Base-by-base conservation (phyloP, 2,329 filamentous ascomycete species). In the Monosporascus sp. region DNA sequence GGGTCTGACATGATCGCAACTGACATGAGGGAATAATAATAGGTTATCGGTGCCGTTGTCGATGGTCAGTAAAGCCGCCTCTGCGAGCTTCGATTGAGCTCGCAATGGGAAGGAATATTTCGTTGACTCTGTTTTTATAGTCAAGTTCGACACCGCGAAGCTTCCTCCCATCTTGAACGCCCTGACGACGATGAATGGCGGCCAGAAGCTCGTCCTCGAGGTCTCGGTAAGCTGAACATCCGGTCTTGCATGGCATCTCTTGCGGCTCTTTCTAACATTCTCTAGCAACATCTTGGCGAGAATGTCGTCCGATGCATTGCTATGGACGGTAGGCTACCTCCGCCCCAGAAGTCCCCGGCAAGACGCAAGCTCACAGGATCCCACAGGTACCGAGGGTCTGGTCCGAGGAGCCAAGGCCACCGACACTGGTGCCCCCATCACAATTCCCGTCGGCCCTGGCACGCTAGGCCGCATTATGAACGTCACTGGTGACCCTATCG, bases 391-490 rank as follows among this genome's bases (percentile, higher is more conserved):
- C 74, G 94, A 97, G 84, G 94, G 94, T 94, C 91, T 99, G 69
- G 89, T 93, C 74, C 93, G 94, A 85, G 94, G 94, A 74, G 79
- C 86, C 72, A 83, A 84, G 76, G 91, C 87, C 67, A 77, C 76
- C 68, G 94, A 99, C 78, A 97, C 93, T 73, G 94, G 94, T 74
- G 80, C 85, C 66, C 94, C 94, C 73, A 99, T 99, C 82, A 91
- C 84, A 78, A 92, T 99, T 70, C 93, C 93, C 73, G 93, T 97
- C 78, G 94, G 94, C 70, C 84, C 85, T 73, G 89, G 81, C 74
- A 96, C 91, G 65, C 89, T 99, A 68, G 94, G 94, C 72, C 94
- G 94, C 82, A 99, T 99, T 85, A 92, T 99, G 82, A 99, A 99
- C 86, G 94, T 99, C 80, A 99, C 94, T 82, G 94, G 94, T 86